Conservation (phyloP, 805 yeast genomes). For the Ogataea nonfermentans region DNA sequence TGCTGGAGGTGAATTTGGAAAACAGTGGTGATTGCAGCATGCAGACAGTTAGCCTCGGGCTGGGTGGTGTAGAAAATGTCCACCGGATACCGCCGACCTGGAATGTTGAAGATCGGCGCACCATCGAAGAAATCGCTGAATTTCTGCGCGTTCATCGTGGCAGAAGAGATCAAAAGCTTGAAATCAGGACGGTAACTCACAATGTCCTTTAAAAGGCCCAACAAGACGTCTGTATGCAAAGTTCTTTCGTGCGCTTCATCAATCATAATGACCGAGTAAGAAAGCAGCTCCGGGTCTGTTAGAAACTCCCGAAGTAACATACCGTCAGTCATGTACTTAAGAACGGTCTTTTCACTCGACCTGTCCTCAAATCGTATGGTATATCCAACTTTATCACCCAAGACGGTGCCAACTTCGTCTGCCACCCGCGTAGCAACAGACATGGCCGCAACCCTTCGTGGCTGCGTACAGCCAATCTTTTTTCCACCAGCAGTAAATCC, state of each 20-base stretch:
- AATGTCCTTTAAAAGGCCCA: constrained; percentile 78
- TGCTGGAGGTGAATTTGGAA: constrained; percentile 80
- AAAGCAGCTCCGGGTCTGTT: constrained; percentile 64
- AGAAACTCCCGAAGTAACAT: constrained; percentile 84
- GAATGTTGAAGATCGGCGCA: constrained; percentile 86
- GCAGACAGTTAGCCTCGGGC: constrained; percentile 89
- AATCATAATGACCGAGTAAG: constrained; percentile 81
- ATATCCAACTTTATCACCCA: constrained; percentile 92
- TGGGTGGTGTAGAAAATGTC: constrained; percentile 77
- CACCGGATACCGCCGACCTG: constrained; percentile 93
- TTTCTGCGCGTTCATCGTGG: constrained; percentile 88
- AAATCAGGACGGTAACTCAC: constrained; percentile 63
- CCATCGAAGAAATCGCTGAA: constrained; percentile 77
- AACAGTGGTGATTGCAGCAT: constrained; percentile 84
- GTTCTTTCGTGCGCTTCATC: constrained; percentile 99
- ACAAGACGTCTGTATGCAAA: constrained; percentile 77
- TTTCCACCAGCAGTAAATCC: constrained; percentile 62
- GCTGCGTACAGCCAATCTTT: constrained; percentile 86
- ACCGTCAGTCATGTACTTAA: constrained; percentile 96
- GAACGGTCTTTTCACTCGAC: constrained; percentile 58
- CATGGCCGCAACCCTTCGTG: constrained; percentile 92
- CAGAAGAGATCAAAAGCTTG: constrained; percentile 81
- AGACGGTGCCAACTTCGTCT: constrained; percentile 73
- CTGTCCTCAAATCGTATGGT: constrained; percentile 83
- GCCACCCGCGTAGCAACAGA: constrained; percentile 91